Base-by-base conservation (phyloP, 768 basidiomycete genomes). In the Steccherinum ochraceum region DNA sequence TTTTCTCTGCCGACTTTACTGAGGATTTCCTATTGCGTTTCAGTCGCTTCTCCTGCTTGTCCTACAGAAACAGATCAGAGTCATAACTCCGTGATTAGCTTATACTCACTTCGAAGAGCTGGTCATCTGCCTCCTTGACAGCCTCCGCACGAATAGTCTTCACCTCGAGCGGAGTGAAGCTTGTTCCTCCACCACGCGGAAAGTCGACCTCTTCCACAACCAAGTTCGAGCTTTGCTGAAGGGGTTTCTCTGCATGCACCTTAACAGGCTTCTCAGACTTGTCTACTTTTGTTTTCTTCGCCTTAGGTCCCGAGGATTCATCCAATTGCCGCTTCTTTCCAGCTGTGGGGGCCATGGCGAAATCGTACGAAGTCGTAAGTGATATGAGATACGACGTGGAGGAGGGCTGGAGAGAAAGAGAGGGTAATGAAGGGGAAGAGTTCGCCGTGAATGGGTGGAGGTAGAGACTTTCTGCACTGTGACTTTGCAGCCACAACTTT, bases 181-280 rank as follows among this genome's bases (percentile, higher is more conserved):
- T 78, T 1, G 92, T 89, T 48, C 95, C 95, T 23, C 95, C 95
- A 23, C 95, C 96, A 58, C 95, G 83, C 51, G 94, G 94, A 68
- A 98, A 99, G 67, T 94, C 92, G 46, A 91, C 78, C 61, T 94
- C 93, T 35, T 92, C 83, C 10, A 74, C 54, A 27, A 72, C 67
- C 51, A 74, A 59, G 56, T 63, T 69, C n/a, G 75, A 72, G 24
- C 64, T 56, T 10, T 67, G 56, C 46, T 68, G 64, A 2, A 65
- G 55, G 10, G 69, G 51, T 18, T 69, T 65, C 18, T 60, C 56
- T 55, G 59, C 41, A 46, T 48, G 45, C 7, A 18, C 10, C 59
- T 63, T 64, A 52, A 53, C 56, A 45, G 64, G 64, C 54, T 49
- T 67, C 40, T 54, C 55, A 41, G 62, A 62, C 45, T 69, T 64